Evolutionary conservation across 2,329 filamentous ascomycete species (phyloP).

Genomic region (Simplicillium aogashimaense): DNA sequence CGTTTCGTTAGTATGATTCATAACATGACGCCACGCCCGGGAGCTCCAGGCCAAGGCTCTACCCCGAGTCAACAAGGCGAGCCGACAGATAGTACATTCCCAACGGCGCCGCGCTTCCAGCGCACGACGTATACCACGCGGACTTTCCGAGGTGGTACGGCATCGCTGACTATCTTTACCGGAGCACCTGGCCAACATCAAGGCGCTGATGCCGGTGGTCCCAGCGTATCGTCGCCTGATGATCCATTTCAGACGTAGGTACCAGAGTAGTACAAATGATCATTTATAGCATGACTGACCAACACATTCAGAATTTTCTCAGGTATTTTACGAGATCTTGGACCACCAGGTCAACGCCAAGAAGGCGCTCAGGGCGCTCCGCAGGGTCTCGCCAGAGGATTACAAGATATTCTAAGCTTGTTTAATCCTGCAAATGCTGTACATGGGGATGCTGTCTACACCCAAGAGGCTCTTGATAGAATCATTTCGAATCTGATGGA

Average conservation of each 20-base stretch:
- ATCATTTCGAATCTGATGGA: constrained; percentile 88
- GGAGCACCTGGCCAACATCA: constrained; percentile 15
- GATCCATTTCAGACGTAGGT: constrained; percentile 42
- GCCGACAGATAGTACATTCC: constrained; percentile 9
- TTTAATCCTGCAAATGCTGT: constrained; percentile 41
- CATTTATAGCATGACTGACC: constrained; percentile 12
- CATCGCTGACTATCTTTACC: constrained; percentile 39
- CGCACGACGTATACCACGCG: constrained; percentile 24
- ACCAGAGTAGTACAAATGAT: constrained; percentile 7
- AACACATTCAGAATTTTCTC: constrained; percentile 31
- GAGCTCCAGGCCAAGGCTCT: background rate
- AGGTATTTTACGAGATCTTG: constrained; percentile 29
- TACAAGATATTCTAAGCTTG: constrained; percentile 45
- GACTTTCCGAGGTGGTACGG: constrained; percentile 23
- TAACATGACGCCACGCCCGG: constrained; percentile 17
- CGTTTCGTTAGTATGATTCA: constrained; percentile 35
- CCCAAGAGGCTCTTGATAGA: constrained; percentile 80
- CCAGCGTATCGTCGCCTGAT: constrained; percentile 8
- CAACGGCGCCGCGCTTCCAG: too few species aligned
- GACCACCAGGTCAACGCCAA: constrained; percentile 19
- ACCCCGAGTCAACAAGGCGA: background rate
- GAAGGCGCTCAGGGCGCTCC: constrained; percentile 10
- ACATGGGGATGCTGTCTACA: constrained; percentile 76
- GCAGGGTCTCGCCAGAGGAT: constrained; percentile 15
- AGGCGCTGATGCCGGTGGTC: too few species aligned